Conservation (phyloP, 163 green algal genomes). For the Volvox carteri region DNA sequence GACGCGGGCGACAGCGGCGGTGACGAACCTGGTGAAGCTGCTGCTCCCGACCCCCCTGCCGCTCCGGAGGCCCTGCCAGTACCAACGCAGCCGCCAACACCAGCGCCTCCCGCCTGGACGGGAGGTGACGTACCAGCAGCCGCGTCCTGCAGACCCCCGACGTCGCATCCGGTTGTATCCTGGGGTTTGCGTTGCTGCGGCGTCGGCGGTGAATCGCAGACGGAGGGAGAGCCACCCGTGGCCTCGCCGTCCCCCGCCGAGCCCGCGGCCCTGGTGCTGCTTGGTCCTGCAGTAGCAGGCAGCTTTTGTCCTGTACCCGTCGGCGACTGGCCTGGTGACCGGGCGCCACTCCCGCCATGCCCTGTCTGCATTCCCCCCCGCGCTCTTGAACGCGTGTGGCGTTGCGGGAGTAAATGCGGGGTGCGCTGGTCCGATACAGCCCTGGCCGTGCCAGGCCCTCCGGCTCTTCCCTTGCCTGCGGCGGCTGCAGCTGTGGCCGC, state of each 20-base stretch:
- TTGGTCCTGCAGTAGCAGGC: neutral
- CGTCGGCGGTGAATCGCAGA: neutral
- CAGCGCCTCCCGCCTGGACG: neutral
- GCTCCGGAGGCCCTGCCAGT: neutral
- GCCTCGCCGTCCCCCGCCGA: neutral
- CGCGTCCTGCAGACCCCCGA: too few relatives aligned
- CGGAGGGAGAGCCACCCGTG: neutral
- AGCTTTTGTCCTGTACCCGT: neutral
- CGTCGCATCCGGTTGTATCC: too few relatives aligned
- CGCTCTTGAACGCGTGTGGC: neutral
- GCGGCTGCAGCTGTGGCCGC: neutral
- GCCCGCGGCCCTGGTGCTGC: neutral
- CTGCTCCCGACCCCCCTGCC: neutral
- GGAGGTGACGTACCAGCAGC: too few relatives aligned
- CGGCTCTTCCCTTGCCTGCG: neutral
- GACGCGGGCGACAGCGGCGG: slow-evolving; percentile 16
- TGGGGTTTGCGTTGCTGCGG: neutral
- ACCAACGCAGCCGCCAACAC: neutral
- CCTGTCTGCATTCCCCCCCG: neutral
- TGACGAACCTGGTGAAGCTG: neutral
- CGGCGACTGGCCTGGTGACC: neutral
- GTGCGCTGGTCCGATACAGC: neutral
- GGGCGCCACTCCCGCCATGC: neutral
- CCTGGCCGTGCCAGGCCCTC: neutral
- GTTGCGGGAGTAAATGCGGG: neutral